These are phyloP conservation scores for Thinopyrum obtusiflorum DNA, from an alignment of 202 grass and related monocot genomes.

Conservation along the genomic window DNA sequence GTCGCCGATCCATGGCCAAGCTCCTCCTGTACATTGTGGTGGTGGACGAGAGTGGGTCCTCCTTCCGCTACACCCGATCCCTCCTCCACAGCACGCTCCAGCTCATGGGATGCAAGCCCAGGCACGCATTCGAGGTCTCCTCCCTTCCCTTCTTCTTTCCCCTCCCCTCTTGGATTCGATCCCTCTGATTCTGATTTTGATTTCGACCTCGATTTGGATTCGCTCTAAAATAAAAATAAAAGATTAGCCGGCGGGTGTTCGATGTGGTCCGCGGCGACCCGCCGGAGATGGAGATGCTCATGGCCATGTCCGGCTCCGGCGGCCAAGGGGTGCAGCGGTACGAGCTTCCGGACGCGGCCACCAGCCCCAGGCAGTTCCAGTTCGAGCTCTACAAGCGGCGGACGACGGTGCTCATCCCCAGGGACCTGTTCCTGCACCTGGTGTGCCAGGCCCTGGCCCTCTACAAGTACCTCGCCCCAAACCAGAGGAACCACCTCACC, in stretches of 20 bases:
- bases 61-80: constrained; percentile 89
- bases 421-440: constrained; percentile 57
- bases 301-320: background rate
- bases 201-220: background rate
- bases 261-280: constrained; percentile 61
- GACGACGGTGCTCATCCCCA: constrained; percentile 61
- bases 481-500: constrained; percentile 76
- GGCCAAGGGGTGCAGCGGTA: constrained; percentile 32
- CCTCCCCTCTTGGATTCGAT: background rate
- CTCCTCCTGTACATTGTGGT: constrained; percentile 93
- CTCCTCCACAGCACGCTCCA: constrained; percentile 85
- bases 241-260: constrained; percentile 84
- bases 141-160: background rate
- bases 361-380: constrained; percentile 42
- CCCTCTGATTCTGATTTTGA: background rate
- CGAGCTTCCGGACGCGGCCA: constrained; percentile 41
- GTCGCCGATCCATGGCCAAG: constrained; percentile 43
- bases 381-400: constrained; percentile 91
- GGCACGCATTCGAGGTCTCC: constrained; percentile 82
- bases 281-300: constrained; percentile 13
- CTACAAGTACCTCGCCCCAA: constrained; percentile 79
- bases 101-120: constrained; percentile 93
- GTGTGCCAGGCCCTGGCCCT: constrained; percentile 65
- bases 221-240: background rate
- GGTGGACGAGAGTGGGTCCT: constrained; percentile 52